Base-by-base conservation (phyloP, 1,284 basidiomycete genomes). In the Mycena citricolor region DNA sequence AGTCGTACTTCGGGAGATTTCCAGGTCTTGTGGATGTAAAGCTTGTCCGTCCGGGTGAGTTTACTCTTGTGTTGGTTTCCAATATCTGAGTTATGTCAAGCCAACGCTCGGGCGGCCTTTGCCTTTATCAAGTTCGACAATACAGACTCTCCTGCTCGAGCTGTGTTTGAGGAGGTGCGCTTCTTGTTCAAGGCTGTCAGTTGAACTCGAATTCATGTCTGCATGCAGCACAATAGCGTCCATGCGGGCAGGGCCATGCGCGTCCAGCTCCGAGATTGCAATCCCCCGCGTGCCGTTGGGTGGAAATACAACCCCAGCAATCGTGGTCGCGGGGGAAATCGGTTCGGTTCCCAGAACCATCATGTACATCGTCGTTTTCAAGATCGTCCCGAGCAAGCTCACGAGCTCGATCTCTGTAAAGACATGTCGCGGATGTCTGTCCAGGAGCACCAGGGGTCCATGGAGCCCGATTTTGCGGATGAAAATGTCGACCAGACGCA, bases 101-200 rank as follows among this genome's bases (percentile, higher is more conserved):
- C 64, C 19, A 77, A 75, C 52, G 78, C 78, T 46, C 73, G 73
- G 51, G 73, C 79, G 14, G 82, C 79, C 2, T 89, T 87, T 57
- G 86, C 86, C 3, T 88, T 89, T 55, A 74, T 89, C 39, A 83
- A 74, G 57, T 89, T 81, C 56, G 66, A 76, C 44, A 76, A 79
- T 44, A 69, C 70, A 4, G 77, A 82, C 6, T 69, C 78, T 19
- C 74, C 84, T 22, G 68, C 70, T 17, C 76, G 70, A 39, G 86
- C 86, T 4, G 73, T 88, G 13, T 61, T 62, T 24, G 74, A 74
- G 60, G 79, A 87, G 71, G 86, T 85, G 42, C 34, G 61, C 2
- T 14, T 56, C 28, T 36, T 32, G 25, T 16, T 28, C 42, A 32
- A 16, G 28, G 19, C n/a, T 24, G 8, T n/a, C n/a, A n/a, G 28